Evolutionary conservation across 1,284 basidiomycete species (phyloP).

Genomic region (Inonotus obliquus): DNA sequence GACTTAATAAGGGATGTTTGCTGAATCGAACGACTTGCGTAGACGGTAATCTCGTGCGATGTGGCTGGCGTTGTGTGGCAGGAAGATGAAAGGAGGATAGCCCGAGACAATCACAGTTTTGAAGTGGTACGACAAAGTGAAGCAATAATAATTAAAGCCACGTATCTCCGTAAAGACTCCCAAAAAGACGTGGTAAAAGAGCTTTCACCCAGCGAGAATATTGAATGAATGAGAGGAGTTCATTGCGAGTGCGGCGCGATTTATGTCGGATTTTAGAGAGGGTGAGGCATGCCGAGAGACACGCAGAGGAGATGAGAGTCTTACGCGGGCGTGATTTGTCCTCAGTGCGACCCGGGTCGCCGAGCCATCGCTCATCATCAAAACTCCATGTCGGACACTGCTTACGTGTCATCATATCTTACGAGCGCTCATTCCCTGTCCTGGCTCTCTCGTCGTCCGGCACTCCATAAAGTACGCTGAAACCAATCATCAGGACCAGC

Average conservation of each 20-base stretch:
- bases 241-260: too few relatives aligned
- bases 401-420: background rate
- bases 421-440: background rate
- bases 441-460: background rate
- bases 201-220: background rate
- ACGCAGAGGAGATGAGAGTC: background rate
- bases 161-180: background rate
- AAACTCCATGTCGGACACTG: background rate
- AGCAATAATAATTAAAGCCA: background rate
- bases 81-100: background rate
- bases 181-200: background rate
- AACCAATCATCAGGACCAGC: background rate
- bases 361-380: background rate
- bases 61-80: background rate
- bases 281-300: background rate
- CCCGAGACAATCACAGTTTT: background rate
- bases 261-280: background rate
- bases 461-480: background rate
- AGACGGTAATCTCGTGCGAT: background rate
- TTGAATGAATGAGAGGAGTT: too few relatives aligned
- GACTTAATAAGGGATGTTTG: background rate
- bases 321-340: background rate
- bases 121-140: slow-evolving; percentile 1
- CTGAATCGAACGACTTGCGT: slow-evolving; percentile 8
- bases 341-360: background rate